phyloP scores from a whole-genome alignment of 1,139 yeast species.

The Pichia sp. region DNA sequence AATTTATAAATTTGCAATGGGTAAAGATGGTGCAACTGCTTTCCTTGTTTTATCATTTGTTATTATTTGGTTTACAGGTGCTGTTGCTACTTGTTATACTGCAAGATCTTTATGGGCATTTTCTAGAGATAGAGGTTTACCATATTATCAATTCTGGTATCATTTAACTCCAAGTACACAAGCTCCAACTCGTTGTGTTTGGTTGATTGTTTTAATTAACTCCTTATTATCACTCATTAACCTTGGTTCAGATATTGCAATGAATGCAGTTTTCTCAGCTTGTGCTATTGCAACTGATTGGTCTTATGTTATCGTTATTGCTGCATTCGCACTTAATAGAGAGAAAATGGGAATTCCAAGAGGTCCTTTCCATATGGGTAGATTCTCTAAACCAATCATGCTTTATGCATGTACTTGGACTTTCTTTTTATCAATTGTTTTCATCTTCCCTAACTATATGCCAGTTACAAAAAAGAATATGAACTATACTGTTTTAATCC shows the following conservation, averaged over 20 bases:
- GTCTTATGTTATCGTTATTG: slow-evolving; percentile 35
- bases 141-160: slow-evolving; percentile 32
- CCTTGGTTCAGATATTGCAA: slow-evolving; percentile 33
- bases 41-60: slow-evolving; percentile 40
- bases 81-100: slow-evolving; percentile 29
- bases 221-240: slow-evolving; percentile 31
- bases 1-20: slow-evolving; percentile 43
- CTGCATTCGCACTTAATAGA: slow-evolving; percentile 30
- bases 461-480: slow-evolving; percentile 41
- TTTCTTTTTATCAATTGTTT: slow-evolving; percentile 38
- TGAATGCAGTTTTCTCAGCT: slow-evolving; percentile 43
- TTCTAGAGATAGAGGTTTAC: slow-evolving; percentile 38
- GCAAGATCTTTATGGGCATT: slow-evolving; percentile 33
- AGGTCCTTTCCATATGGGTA: slow-evolving; percentile 34
- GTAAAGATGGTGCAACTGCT: slow-evolving; percentile 47
- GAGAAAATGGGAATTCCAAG: slow-evolving; percentile 33
- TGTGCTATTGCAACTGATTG: slow-evolving; percentile 41
- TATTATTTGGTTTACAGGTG: slow-evolving; percentile 32
- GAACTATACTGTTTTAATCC: slow-evolving; percentile 43
- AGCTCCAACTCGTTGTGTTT: slow-evolving; percentile 33
- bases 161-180: slow-evolving; percentile 29
- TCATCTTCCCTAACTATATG: slow-evolving; percentile 43
- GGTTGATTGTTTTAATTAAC: slow-evolving; percentile 29
- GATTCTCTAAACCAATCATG: slow-evolving; percentile 28
- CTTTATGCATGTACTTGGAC: slow-evolving; percentile 36